Evolutionary conservation across 2,329 filamentous ascomycete species (phyloP).

Genomic region (Chalaropsis thielavioides): DNA sequence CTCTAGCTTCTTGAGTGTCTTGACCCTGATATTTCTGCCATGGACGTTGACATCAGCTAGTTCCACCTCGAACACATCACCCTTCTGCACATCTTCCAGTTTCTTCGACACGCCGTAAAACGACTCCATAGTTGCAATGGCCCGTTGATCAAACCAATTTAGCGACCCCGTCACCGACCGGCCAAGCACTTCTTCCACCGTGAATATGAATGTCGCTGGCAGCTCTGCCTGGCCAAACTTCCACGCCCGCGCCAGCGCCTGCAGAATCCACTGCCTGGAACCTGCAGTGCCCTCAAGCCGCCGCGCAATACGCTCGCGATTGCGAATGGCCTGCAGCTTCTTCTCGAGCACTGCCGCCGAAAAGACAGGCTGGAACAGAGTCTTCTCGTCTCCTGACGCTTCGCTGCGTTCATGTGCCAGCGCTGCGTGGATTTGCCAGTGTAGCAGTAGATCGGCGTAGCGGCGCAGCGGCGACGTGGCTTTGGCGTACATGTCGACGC

Average conservation of each 20-base stretch:
- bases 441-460: constrained; percentile 46
- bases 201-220: constrained; percentile 36
- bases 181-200: constrained; percentile 28
- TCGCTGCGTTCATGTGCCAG: constrained; percentile 32
- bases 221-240: constrained; percentile 34
- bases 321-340: constrained; percentile 36
- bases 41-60: constrained; percentile 40
- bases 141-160: constrained; percentile 32
- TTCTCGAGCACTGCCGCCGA: constrained; percentile 25
- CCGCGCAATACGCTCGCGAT: constrained; percentile 38
- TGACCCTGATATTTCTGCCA: constrained; percentile 32
- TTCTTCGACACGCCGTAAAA: constrained; percentile 27
- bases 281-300: constrained; percentile 32
- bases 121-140: constrained; percentile 29
- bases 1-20: constrained; percentile 25
- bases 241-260: constrained; percentile 48
- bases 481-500: constrained; percentile 46
- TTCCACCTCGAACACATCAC: constrained; percentile 43
- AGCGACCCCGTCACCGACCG: constrained; percentile 30
- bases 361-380: not conserved
- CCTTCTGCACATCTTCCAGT: constrained; percentile 32
- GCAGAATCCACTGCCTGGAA: constrained; percentile 39
- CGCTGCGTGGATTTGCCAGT: constrained; percentile 52
- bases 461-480: constrained; percentile 53
- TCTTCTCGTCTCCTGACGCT: constrained; percentile 17